phyloP scores from a whole-genome alignment of 345 rosid species.

The Gynandropsis gynandra region DNA sequence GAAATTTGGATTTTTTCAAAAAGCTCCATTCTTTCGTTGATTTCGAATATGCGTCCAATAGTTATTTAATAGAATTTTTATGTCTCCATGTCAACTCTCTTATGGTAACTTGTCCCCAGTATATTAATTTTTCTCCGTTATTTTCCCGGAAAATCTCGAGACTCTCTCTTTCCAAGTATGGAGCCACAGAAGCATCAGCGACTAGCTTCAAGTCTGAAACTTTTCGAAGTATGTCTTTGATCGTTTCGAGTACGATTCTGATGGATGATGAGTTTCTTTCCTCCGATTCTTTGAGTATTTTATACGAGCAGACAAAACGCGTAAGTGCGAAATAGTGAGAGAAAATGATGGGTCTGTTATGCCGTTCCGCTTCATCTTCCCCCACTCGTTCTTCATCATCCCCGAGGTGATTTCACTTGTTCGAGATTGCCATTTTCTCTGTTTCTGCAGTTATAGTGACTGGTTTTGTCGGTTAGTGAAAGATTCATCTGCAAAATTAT shows the following conservation, averaged over 20 bases:
- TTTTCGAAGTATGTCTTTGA: conserved; percentile 21
- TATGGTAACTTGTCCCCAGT: conserved; percentile 34
- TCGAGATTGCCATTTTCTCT: background rate
- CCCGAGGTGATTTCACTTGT: conserved; percentile 29
- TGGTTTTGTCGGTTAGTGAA: background rate
- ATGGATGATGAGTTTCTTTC: conserved; percentile 8
- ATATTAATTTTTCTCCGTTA: conserved; percentile 14
- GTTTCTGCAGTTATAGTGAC: background rate
- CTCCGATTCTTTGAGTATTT: conserved; percentile 9
- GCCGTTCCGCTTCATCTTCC: conserved; percentile 31
- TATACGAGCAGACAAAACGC: background rate
- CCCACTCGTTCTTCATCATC: conserved; percentile 20
- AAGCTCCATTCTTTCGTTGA: too few relatives aligned
- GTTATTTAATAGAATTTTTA: conserved; percentile 33
- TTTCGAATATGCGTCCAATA: background rate
- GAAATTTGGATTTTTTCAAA: too few relatives aligned
- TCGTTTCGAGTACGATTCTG: conserved; percentile 6
- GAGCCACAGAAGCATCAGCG: conserved; percentile 13
- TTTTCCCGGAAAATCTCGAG: conserved; percentile 25
- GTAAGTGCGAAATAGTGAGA: conserved; percentile 7
- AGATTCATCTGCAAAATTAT: background rate
- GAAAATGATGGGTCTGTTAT: conserved; percentile 36
- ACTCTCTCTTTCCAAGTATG: conserved; percentile 17
- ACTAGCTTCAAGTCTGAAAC: conserved; percentile 18
- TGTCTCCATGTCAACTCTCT: conserved; percentile 33